Conservation (phyloP, 495 filamentous ascomycete species). For the Ascodesmis nigricans region DNA sequence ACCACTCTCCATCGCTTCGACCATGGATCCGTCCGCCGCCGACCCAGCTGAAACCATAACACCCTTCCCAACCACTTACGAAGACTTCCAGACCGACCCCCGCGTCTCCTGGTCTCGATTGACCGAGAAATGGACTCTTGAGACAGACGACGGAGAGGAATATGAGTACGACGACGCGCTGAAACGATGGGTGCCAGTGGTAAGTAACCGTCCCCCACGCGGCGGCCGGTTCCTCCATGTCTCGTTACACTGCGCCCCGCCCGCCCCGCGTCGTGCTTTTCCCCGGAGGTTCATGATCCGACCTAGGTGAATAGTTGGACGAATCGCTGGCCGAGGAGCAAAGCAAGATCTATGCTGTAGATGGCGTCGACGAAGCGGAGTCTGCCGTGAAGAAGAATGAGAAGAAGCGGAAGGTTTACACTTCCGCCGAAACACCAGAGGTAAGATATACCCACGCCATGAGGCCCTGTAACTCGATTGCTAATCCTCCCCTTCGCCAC, state of each 20-base stretch:
- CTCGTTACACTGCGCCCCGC: too few species aligned
- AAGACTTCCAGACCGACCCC: constrained; percentile 59
- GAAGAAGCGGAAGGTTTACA: constrained; percentile 52
- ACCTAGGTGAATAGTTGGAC: constrained; percentile 34
- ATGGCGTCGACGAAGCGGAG: constrained; percentile 42
- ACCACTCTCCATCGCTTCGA: too few species aligned
- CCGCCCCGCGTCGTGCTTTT: background rate
- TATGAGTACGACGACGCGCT: constrained; percentile 54
- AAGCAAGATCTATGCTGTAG: constrained; percentile 47
- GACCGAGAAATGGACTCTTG: constrained; percentile 60
- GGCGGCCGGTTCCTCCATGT: background rate
- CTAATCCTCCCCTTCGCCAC: too few species aligned
- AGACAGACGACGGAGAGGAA: constrained; percentile 65
- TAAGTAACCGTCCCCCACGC: constrained; percentile 24
- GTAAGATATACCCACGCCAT: too few species aligned
- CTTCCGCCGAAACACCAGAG: constrained; percentile 15
- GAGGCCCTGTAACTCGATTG: too few species aligned
- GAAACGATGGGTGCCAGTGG: constrained; percentile 59
- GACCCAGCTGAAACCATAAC: too few species aligned
- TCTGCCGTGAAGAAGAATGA: constrained; percentile 32
- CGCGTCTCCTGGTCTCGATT: constrained; percentile 70
- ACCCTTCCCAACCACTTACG: constrained; percentile 45
- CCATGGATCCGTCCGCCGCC: too few species aligned
- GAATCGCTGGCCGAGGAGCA: constrained; percentile 62
- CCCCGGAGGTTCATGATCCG: constrained; percentile 3